Base-by-base conservation (phyloP, 2,329 filamentous ascomycete genomes). In the Tolypocladium inflatum region DNA sequence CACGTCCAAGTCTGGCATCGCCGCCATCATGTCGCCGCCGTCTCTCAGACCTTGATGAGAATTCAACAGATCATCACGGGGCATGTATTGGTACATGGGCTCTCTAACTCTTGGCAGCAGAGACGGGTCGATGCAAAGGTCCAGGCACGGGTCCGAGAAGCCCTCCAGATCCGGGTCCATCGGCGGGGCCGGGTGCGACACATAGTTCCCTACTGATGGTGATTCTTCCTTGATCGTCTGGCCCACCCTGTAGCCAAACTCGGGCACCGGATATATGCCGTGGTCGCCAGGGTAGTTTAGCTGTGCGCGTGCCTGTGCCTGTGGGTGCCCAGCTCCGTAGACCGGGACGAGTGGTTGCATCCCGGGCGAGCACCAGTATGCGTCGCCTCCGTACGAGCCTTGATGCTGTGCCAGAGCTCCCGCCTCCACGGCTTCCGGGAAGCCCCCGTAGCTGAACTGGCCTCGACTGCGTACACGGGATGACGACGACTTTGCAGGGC, bases 1-100 rank as follows among this genome's bases (percentile, higher is more conserved):
- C 3, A 37, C 39, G 53, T 63, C 60, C 41, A 63, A 55, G 11
- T 61, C 63, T 1, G 63, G 61, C 17, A 65, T 60, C 13, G 42
- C 15, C 2, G 42, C 15, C 41, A 43, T 38, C 26, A 59, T 48
- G 35, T 55, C 43, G 45, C 54, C 41, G 10, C 30, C 45, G 19
- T 30, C 45, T 11, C 17, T 10, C 15, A 45, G 23, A 17, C n/a
- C 30, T 13, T 17, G 21, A 10, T 26, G 26, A n/a, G 39, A 53
- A 39, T 37, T 48, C 33, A 48, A 45, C 8, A 52, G 39, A 17
- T 54, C 56, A 9, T 54, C 51, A 26, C 17, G 19, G 19, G 41
- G 5, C 23, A 51, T 19, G 21, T 35, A 59, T 21, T 39, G n/a
- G 13, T 56, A 56, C 15, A 38, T 11, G 1, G 41, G 17, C 37